These are phyloP conservation scores for Bothriochloa decipiens DNA, from an alignment of 176 grass and related monocot species.

Conservation along the genomic window DNA sequence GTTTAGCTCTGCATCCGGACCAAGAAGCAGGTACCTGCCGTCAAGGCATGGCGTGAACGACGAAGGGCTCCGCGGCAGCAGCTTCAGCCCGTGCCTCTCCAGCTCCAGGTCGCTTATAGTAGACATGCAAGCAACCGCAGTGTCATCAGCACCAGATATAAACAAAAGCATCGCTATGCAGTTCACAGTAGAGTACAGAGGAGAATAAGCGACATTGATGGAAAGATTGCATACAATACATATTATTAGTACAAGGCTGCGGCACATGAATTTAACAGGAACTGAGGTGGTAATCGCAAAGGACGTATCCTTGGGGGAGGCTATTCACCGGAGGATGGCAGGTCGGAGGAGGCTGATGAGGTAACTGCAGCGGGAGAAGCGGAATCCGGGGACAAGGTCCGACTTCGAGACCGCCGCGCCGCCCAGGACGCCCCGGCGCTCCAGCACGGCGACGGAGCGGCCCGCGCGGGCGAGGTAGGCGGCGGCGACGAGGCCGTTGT, in stretches of 20 bases:
- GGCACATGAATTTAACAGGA: neutral
- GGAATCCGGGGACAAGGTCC: slow-evolving; percentile 80
- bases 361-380: slow-evolving; percentile 92
- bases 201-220: slow-evolving; percentile 14
- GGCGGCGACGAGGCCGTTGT: slow-evolving; percentile 94
- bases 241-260: neutral
- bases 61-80: slow-evolving; percentile 76
- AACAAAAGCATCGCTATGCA: neutral
- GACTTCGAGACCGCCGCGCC: slow-evolving; percentile 85
- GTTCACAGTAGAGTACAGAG: neutral
- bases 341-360: slow-evolving; percentile 92
- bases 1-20: slow-evolving; percentile 75
- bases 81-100: slow-evolving; percentile 85
- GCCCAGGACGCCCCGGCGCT: slow-evolving; percentile 73
- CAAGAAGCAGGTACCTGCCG: slow-evolving; percentile 74
- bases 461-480: slow-evolving; percentile 87
- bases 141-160: neutral
- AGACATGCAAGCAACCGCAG: slow-evolving; percentile 12
- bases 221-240: neutral
- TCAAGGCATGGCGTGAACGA: slow-evolving; percentile 93
- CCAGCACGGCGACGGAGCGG: slow-evolving; percentile 71
- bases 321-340: slow-evolving; percentile 61
- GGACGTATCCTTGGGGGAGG: neutral
- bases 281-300: neutral
- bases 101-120: slow-evolving; percentile 74